These are phyloP conservation scores for Fragilaria crotonensis DNA, from an alignment of 108 stramenopile species.

Conservation along the genomic window DNA sequence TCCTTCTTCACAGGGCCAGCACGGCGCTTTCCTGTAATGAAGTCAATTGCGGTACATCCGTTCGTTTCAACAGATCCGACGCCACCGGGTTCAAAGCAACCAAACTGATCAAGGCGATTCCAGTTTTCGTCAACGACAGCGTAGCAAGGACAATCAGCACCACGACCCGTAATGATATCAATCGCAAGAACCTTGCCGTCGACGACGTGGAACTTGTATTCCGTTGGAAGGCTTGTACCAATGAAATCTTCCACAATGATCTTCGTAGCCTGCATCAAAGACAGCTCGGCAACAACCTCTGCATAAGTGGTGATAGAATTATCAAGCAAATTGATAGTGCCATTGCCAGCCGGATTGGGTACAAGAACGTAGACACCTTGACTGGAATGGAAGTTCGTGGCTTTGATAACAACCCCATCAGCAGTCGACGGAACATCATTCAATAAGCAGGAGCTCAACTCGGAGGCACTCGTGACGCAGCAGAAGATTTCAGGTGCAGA, in stretches of 20 bases:
- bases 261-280: not conserved
- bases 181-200: not conserved
- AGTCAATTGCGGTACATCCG: not conserved
- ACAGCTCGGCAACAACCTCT: not conserved
- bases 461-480: not conserved
- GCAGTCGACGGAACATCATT: not conserved
- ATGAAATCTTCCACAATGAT: not conserved
- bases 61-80: not conserved
- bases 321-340: not conserved
- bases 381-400: not conserved
- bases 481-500: not conserved
- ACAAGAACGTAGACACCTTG: not conserved
- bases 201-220: not conserved
- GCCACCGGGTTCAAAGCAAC: not conserved
- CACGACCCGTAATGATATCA: not conserved
- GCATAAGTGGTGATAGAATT: not conserved
- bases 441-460: not conserved
- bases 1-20: not conserved
- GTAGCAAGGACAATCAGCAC: not conserved
- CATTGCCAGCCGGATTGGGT: not conserved
- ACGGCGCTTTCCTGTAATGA: not conserved
- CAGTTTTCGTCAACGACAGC: not conserved
- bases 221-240: not conserved
- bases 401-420: not conserved
- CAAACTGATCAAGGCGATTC: not conserved